phyloP scores from a whole-genome alignment of 345 rosid species.

The Bruguiera sexangula region DNA sequence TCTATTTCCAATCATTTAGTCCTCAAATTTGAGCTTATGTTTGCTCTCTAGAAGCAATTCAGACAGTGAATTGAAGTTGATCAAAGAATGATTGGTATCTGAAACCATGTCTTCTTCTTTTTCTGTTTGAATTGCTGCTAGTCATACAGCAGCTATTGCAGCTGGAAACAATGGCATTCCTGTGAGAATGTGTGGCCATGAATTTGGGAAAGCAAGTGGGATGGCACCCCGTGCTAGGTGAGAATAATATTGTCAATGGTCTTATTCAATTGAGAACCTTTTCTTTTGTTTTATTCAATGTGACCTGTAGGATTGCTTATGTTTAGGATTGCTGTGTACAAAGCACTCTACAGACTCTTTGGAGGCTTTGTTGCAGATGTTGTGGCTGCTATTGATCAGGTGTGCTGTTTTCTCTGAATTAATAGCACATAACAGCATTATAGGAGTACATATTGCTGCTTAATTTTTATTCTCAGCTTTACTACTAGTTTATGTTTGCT shows the following conservation, averaged over 20 bases:
- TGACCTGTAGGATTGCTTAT: conserved; percentile 9
- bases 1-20: too few relatives aligned
- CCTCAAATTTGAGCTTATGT: too few relatives aligned
- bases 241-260: conserved; percentile 9
- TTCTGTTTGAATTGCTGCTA: conserved; percentile 30
- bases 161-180: conserved; percentile 99
- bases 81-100: conserved; percentile 14
- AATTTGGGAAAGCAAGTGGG: conserved; percentile 99
- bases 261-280: background rate
- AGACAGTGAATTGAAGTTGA: background rate
- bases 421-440: background rate
- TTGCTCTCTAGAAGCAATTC: too few relatives aligned
- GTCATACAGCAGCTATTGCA: conserved; percentile 98
- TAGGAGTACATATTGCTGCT: conserved; percentile 2
- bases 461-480: background rate
- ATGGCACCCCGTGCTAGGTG: conserved; percentile 99
- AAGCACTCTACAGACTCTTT: conserved; percentile 91
- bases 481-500: too few relatives aligned
- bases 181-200: conserved; percentile 86
- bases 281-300: conserved; percentile 5
- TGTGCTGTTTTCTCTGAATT: conserved; percentile 15
- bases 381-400: conserved; percentile 99
- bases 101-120: conserved; percentile 14
- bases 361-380: conserved; percentile 98
- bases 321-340: conserved; percentile 86